Percentiles rank a stretch among this genome's conserved stretches.
Evolutionary conservation across 768 basidiomycete genomes (phyloP).

Genomic region (Phallus indusiatus): DNA sequence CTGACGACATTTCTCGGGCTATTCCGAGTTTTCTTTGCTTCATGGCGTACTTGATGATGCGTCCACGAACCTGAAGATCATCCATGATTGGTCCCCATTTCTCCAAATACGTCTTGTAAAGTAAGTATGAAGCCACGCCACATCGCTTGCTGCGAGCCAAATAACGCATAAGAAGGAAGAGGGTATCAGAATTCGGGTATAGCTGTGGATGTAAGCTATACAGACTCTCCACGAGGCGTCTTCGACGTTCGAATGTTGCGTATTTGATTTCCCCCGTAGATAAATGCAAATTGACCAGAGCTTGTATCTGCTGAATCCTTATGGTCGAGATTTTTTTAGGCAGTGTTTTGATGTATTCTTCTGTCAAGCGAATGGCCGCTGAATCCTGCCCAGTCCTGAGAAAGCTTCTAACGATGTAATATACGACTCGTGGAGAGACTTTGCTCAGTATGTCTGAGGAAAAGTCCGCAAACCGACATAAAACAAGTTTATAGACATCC

Average conservation of each 20-base stretch:
- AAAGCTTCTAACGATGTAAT: conserved; percentile 37
- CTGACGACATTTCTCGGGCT: conserved; percentile 18
- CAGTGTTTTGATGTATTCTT: conserved; percentile 39
- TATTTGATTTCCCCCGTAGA: conserved; percentile 27
- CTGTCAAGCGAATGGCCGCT: conserved; percentile 36
- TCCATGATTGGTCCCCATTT: conserved; percentile 49
- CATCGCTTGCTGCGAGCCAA: conserved; percentile 40
- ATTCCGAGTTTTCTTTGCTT: conserved; percentile 58
- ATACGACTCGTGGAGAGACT: conserved; percentile 34
- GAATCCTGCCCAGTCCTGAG: conserved; percentile 29
- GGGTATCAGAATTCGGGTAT: conserved; percentile 47
- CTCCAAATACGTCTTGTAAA: conserved; percentile 22
- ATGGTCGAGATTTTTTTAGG: conserved; percentile 31
- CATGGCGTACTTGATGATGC: conserved; percentile 47
- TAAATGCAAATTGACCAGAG: conserved; percentile 45
- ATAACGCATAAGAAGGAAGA: conserved; percentile 48
- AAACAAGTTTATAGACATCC: background rate
- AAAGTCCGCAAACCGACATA: conserved; percentile 23
- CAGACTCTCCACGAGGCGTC: conserved; percentile 33
- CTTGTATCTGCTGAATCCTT: conserved; percentile 32
- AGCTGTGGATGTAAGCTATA: conserved; percentile 39
- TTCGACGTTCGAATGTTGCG: conserved; percentile 34
- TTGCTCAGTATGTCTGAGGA: conserved; percentile 23
- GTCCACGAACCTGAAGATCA: conserved; percentile 50
- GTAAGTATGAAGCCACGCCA: conserved; percentile 44